Evolutionary conservation across 2,329 filamentous ascomycete species (phyloP), one percentile per base, ranked within the genome.

Genomic region (Boeremia exigua): DNA sequence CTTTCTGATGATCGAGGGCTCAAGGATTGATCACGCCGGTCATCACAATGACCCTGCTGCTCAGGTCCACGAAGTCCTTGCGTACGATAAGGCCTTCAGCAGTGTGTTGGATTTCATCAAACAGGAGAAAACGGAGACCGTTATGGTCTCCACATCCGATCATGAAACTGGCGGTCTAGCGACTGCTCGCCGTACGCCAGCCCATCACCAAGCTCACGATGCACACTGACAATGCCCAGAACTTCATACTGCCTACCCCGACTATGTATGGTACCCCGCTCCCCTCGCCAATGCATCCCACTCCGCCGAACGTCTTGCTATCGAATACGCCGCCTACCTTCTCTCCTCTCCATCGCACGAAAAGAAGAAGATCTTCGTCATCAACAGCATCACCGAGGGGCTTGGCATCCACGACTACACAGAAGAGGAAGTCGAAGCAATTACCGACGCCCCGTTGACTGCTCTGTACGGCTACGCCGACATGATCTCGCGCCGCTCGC

Each of bases 1-100:
- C 81, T 99, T 99, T 78, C 81, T 99, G 66, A 96, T 99, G 94
- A 96, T 99, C 58, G 95, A 99, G 77, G 95, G 93, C 4, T 96
- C 91, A 67, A 85, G 95, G 37, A 98, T 99, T 67, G 95, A 99
- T 70, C 95, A 99, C 73, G 94, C 95, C 4, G 95, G 92, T 44
- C 82, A 84, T 62, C 80, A 80, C 66, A 84, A 84, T 61, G 82
- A 84, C 60, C 81, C 82, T 4, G 81, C 79, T 15, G 81, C 80
- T 14, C 82, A 85, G 62, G 80, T 84, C 28, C 88, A 91, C 65
- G 95, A 99, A 76, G 94, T 99, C 0, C 81, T 98, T n/a, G 94
- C 92, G 47, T 99, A 96, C 68, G 95, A 99, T 80, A 87, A 85
- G 75, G 84, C 95, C 1, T 96, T 99, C 77, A 81, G 88, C 65